Base-by-base conservation (phyloP, 1,139 yeast species). In the Eremothecium coryli region DNA sequence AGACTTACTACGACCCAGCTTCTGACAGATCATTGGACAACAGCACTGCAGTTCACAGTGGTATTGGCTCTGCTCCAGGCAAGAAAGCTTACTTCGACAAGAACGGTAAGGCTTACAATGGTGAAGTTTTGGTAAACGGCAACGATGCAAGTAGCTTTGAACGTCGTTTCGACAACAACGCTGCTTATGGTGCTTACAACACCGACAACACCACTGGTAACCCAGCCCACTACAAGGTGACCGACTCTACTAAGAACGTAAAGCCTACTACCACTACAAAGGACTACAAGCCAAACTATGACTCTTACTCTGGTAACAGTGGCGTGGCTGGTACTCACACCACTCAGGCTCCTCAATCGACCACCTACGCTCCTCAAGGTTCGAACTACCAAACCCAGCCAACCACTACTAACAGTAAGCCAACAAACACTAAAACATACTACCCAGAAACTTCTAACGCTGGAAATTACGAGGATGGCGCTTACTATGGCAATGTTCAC, bases 1-100 rank as follows among this genome's bases (percentile, higher is more conserved):
- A 27, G 22, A 27, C 23, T 22, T 27, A 27, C 30, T 27, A 27
- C 22, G 30, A 27, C 30, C 30, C 20, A 9, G 15, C 20, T 17
- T 27, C 30, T 17, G 30, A 27, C 30, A 17, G 11, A n/a, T 27
- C 30, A 11, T 27, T 27, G 15, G 30, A 27, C 30, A 27, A 27
- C 22, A 27, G 30, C 30, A 27, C 30, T 27, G 30, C 30, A 4
- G 22, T 27, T 18, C 30, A 27, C 30, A 27, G 30, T 15, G 30
- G 30, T 18, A 12, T 11, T 6, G n/a, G 15, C 22, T n/a, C 10
- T 13, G 30, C 11, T n/a, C 20, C 20, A 10, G n/a, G 13, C n/a
- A 10, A n/a, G 9, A 16, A 16, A n/a, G 17, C 10, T 14, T 16
- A 10, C 30, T 14, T 14, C 7, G 17, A 18, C n/a, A n/a, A 17